Evolutionary conservation across 1,139 yeast genomes (phyloP).

Genomic region (Pichia inconspicua): DNA sequence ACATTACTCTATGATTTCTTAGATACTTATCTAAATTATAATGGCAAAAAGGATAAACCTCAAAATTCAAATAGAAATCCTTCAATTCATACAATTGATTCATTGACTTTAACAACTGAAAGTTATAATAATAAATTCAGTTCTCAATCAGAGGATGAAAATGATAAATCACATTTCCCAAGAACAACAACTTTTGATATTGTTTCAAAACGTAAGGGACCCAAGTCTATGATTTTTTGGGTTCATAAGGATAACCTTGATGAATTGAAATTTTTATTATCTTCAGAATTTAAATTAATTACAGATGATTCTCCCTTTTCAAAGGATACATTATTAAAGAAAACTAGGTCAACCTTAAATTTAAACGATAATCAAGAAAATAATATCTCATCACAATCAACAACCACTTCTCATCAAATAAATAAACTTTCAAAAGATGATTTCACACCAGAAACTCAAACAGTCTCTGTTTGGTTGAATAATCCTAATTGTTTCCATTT

Average conservation of each 20-base stretch:
- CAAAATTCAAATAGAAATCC: slow-evolving; percentile 7
- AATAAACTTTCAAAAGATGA: neutral
- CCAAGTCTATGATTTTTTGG: slow-evolving; percentile 30
- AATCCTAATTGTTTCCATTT: slow-evolving; percentile 19
- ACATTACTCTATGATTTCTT: slow-evolving; percentile 51
- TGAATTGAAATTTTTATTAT: slow-evolving; percentile 34
- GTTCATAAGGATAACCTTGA: slow-evolving; percentile 38
- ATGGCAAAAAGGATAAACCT: neutral
- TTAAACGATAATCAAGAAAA: slow-evolving; percentile 4
- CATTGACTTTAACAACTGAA: slow-evolving; percentile 25
- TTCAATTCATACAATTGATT: slow-evolving; percentile 31
- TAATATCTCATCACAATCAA: neutral
- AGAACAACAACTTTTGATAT: slow-evolving; percentile 30
- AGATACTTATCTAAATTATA: slow-evolving; percentile 17
- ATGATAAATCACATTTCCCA: slow-evolving; percentile 9
- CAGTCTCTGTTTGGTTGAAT: slow-evolving; percentile 24
- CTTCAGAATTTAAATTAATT: slow-evolving; percentile 26
- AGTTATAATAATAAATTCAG: neutral
- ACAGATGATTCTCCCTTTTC: slow-evolving; percentile 24
- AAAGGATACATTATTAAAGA: slow-evolving; percentile 17
- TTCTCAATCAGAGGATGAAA: slow-evolving; percentile 1
- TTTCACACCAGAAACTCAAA: slow-evolving; percentile 24
- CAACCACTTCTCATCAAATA: neutral
- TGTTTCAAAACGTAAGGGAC: slow-evolving; percentile 28
- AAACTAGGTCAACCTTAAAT: slow-evolving; percentile 22